Evolutionary conservation across 495 filamentous ascomycete species (phyloP).

Genomic region (Podospora sp.): DNA sequence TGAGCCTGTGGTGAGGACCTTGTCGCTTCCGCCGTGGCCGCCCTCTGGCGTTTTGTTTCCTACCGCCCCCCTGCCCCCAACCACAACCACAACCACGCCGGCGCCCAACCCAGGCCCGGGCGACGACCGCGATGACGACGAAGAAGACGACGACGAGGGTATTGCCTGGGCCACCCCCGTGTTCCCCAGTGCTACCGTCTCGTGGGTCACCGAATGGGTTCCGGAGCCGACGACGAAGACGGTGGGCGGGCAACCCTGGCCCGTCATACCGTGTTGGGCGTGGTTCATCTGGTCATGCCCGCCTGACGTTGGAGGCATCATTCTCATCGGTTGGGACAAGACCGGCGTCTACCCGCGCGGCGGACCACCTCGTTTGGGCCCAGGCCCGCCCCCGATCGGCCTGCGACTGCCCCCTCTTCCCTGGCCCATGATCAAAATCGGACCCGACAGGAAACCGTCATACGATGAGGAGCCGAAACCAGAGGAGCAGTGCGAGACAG

Average conservation of each 20-base stretch:
- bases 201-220: conserved; percentile 12
- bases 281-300: conserved; percentile 15
- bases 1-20: too few relatives aligned
- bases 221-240: conserved; percentile 1
- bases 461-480: conserved; percentile 1
- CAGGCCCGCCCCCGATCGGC: not conserved
- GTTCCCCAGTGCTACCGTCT: conserved; percentile 2
- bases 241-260: not conserved
- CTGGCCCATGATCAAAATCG: not conserved
- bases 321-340: not conserved
- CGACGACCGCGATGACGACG: too few relatives aligned
- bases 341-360: conserved; percentile 14
- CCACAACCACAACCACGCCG: not conserved
- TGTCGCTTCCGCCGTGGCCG: too few relatives aligned
- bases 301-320: conserved; percentile 4
- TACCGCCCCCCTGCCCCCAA: too few relatives aligned
- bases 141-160: not conserved
- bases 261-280: conserved; percentile 15
- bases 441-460: conserved; percentile 1
- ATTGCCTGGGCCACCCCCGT: conserved; percentile 1
- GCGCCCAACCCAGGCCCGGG: too few relatives aligned
- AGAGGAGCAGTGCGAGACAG: not conserved
- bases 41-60: too few relatives aligned
- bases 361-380: not conserved
- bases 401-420: not conserved